Percentiles rank a stretch among this genome's conserved stretches.
Evolutionary conservation across 23 red algal genomes (phyloP).

Genomic region (Gracilaria caudata): DNA sequence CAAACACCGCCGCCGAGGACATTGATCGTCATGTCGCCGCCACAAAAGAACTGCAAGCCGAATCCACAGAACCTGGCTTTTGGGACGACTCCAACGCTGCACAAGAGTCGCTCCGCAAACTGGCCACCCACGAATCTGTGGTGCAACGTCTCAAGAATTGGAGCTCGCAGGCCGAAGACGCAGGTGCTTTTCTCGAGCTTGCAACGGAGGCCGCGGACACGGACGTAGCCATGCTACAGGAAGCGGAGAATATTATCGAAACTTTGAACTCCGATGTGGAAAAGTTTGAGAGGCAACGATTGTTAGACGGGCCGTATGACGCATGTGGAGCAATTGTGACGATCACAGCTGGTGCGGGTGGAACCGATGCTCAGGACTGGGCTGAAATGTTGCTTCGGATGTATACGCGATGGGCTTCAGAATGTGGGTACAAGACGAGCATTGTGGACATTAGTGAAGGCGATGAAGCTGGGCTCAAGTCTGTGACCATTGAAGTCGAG

Average conservation of each 20-base stretch:
- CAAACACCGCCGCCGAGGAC: constrained; percentile 27
- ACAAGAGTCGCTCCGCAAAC: constrained; percentile 39
- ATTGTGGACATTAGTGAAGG: constrained; percentile 76
- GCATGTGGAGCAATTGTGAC: constrained; percentile 64
- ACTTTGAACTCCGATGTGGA: constrained; percentile 51
- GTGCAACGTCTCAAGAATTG: constrained; percentile 55
- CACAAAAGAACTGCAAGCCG: constrained; percentile 45
- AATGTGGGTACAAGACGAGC: constrained; percentile 36
- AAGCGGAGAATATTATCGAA: constrained; percentile 58
- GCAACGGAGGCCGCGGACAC: constrained; percentile 39
- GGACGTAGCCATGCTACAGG: constrained; percentile 45
- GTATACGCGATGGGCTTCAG: constrained; percentile 84
- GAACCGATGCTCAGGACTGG: constrained; percentile 98
- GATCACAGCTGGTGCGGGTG: constrained; percentile 88
- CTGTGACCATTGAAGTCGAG: constrained; percentile 72
- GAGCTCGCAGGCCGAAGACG: constrained; percentile 57
- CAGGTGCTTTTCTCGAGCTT: constrained; percentile 54
- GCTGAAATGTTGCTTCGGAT: constrained; percentile 91
- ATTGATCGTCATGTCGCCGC: constrained; percentile 32
- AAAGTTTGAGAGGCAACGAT: constrained; percentile 71
- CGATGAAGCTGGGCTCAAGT: constrained; percentile 89
- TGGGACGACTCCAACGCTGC: constrained; percentile 80
- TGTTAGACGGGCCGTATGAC: constrained; percentile 87
- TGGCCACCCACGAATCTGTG: constrained; percentile 61
- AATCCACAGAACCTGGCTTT: constrained; percentile 33